A percentile compares a stretch with the other conserved stretches of the same genome.
These are phyloP conservation scores for Neohortaea acidophila DNA, from an alignment of 495 filamentous ascomycete genomes.

Conservation along the genomic window DNA sequence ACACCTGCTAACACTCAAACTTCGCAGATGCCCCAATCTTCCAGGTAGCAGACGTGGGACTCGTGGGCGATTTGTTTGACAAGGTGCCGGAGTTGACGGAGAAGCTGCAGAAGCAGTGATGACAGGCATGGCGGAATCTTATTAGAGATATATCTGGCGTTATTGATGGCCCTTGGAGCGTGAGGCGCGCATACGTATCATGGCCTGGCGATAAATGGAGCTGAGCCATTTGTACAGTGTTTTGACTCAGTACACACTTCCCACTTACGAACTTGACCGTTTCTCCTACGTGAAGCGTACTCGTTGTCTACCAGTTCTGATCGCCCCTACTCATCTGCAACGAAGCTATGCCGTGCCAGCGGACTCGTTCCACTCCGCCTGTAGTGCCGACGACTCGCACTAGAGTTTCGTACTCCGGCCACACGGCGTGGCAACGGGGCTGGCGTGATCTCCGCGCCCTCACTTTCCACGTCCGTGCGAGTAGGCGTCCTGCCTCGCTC, in stretches of 20 bases:
- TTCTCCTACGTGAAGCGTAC: no score
- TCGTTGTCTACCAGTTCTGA: no score
- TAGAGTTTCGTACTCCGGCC: neutral
- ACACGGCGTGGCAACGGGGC: neutral
- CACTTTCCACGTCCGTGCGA: neutral
- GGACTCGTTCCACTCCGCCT: slow-evolving; percentile 18
- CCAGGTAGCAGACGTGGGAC: slow-evolving; percentile 89
- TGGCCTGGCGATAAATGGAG: no score
- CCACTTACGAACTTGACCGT: no score
- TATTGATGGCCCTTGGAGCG: no score
- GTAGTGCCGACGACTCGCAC: neutral
- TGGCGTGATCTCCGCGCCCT: neutral
- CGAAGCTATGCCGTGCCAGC: slow-evolving; percentile 24
- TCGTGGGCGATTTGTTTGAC: slow-evolving; percentile 90
- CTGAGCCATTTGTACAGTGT: no score
- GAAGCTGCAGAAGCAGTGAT: slow-evolving; percentile 51
- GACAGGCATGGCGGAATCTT: neutral
- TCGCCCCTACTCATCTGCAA: no score
- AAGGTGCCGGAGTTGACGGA: slow-evolving; percentile 92
- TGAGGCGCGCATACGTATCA: no score
- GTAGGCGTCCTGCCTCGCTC: neutral
- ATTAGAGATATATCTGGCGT: neutral
- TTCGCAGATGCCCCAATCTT: slow-evolving; percentile 96
- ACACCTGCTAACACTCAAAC: no score
- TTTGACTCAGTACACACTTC: no score